phyloP scores from a whole-genome alignment of 2,329 filamentous ascomycete genomes.

The Malbranchea zuffiana region DNA sequence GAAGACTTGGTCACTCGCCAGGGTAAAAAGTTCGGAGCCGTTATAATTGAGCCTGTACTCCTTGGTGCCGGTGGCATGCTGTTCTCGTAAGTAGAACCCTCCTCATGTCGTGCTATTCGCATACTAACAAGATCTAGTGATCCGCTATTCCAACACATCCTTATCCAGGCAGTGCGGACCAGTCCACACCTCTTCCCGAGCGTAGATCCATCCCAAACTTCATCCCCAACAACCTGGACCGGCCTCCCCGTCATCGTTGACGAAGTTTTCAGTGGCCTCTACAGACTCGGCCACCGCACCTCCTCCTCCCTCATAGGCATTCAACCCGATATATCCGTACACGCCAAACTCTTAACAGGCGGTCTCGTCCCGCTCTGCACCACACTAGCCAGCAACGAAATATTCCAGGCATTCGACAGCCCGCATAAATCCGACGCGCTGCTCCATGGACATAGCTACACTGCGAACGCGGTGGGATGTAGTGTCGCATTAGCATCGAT shows the following conservation, averaged over 20 bases:
- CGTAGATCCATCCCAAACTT: slow-evolving; percentile 15
- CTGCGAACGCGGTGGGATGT: slow-evolving; percentile 71
- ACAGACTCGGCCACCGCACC: slow-evolving; percentile 63
- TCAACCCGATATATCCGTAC: slow-evolving; percentile 63
- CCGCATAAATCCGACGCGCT: slow-evolving; percentile 67
- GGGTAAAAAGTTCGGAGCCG: slow-evolving; percentile 59
- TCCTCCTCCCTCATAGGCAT: slow-evolving; percentile 58
- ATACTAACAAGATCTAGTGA: slow-evolving; percentile 42
- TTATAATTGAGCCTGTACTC: slow-evolving; percentile 71
- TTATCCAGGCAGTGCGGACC: slow-evolving; percentile 56
- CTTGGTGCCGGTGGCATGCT: slow-evolving; percentile 77
- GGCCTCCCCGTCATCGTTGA: slow-evolving; percentile 73
- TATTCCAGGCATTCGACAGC: slow-evolving; percentile 62
- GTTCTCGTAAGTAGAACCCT: slow-evolving; percentile 49
- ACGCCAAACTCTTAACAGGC: slow-evolving; percentile 75
- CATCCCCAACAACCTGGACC: slow-evolving; percentile 43
- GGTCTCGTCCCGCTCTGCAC: slow-evolving; percentile 66
- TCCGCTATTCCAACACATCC: slow-evolving; percentile 64
- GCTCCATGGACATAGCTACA: slow-evolving; percentile 78
- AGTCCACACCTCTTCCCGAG: slow-evolving; percentile 45
- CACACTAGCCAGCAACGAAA: slow-evolving; percentile 61
- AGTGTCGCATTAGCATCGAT: slow-evolving; percentile 63
- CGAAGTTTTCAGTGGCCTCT: slow-evolving; percentile 78
- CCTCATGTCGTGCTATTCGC: not conserved
- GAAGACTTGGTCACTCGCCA: slow-evolving; percentile 42